Evolutionary conservation across 1,284 basidiomycete genomes (phyloP).

Genomic region (Irpex lacteus): DNA sequence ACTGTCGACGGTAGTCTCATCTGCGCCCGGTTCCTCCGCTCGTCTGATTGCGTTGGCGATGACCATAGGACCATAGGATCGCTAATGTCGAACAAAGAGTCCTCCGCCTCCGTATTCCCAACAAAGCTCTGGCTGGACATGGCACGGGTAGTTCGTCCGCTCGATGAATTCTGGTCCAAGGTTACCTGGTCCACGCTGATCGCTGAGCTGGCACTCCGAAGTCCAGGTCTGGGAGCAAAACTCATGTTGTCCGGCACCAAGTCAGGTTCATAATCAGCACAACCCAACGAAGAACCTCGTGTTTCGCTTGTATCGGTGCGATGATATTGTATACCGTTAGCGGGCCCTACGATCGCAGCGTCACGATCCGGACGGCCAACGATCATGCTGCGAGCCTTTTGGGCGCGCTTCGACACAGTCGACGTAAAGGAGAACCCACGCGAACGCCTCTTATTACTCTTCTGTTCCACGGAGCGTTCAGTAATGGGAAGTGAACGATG

Average conservation of each 20-base stretch:
- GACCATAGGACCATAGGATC: background rate
- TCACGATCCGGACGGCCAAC: slow-evolving; percentile 10
- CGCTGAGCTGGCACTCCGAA: slow-evolving; percentile 7
- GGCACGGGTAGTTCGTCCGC: background rate
- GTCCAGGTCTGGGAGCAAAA: slow-evolving; percentile 25
- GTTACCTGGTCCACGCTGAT: background rate
- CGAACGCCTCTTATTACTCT: slow-evolving; percentile 17
- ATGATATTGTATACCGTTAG: background rate
- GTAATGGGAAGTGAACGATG: background rate
- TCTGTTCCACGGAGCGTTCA: slow-evolving; percentile 1
- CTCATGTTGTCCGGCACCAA: slow-evolving; percentile 30
- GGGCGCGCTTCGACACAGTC: slow-evolving; percentile 23
- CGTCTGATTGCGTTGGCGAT: too few species aligned
- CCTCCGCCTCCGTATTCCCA: background rate
- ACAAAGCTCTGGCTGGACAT: background rate
- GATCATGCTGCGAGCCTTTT: slow-evolving; percentile 19
- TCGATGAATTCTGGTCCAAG: background rate
- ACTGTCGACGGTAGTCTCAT: too few species aligned
- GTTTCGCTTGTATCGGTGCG: background rate
- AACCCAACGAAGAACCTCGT: slow-evolving; percentile 10
- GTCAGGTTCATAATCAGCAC: slow-evolving; percentile 21
- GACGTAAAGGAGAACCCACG: slow-evolving; percentile 30
- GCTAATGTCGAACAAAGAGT: background rate
- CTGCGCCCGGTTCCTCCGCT: too few species aligned
- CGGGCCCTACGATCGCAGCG: background rate